These are phyloP conservation scores for Blepharisma stoltei DNA, from an alignment of 73 alveolate species.

Conservation along the genomic window DNA sequence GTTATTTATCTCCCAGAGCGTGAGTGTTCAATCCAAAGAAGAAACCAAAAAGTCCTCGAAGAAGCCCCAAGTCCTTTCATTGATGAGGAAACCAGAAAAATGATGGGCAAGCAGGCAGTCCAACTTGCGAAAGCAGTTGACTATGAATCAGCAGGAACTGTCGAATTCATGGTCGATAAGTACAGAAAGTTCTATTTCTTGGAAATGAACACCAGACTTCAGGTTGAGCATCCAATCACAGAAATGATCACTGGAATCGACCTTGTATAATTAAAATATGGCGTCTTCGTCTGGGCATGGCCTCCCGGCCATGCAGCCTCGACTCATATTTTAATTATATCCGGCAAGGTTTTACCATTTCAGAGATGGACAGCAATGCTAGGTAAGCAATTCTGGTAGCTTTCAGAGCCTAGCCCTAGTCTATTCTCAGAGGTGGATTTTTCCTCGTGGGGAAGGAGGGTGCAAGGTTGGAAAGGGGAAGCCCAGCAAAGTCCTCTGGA, in stretches of 20 bases:
- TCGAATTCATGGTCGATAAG: constrained; percentile 85
- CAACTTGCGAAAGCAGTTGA: constrained; percentile 34
- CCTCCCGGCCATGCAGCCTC: too few species aligned
- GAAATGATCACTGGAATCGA: constrained; percentile 52
- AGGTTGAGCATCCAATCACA: constrained; percentile 92
- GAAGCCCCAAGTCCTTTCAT: constrained; percentile 81
- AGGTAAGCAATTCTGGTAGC: too few species aligned
- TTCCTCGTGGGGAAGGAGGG: too few species aligned
- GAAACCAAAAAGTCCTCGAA: constrained; percentile 87
- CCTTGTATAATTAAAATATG: too few species aligned
- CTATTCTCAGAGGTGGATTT: too few species aligned
- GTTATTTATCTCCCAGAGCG: constrained; percentile 84
- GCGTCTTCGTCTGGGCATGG: too few species aligned
- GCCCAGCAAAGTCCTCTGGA: too few species aligned
- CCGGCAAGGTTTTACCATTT: too few species aligned
- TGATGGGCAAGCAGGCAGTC: constrained; percentile 58
- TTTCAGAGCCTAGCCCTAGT: too few species aligned
- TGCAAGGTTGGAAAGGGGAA: too few species aligned
- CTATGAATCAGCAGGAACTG: constrained; percentile 57
- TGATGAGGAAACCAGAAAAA: constrained; percentile 54
- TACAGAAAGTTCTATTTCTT: constrained; percentile 70
- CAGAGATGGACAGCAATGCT: too few species aligned
- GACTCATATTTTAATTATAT: too few species aligned
- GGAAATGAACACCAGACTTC: constrained; percentile 92
- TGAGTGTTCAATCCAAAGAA: constrained; percentile 90